A percentile compares a stretch with the other conserved stretches of the same genome.
Evolutionary conservation across 257 asterid genomes (phyloP).

Genomic region (Nyctanthes arbortristis): DNA sequence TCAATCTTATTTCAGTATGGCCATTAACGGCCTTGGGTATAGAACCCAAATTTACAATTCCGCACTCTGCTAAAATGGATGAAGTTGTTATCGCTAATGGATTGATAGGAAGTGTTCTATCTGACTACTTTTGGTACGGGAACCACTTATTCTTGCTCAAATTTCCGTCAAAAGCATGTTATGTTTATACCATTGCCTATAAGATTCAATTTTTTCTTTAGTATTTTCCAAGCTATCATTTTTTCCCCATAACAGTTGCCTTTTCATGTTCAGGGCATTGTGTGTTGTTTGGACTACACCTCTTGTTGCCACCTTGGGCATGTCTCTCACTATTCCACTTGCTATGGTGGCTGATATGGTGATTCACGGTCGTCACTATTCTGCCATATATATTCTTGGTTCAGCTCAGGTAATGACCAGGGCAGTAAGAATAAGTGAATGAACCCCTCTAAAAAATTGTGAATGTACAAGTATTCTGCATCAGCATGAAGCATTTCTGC

Average conservation of each 20-base stretch:
- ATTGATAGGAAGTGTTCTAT: constrained; percentile 84
- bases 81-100: constrained; percentile 95
- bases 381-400: constrained; percentile 85
- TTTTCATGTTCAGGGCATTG: constrained; percentile 64
- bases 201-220: too few relatives aligned
- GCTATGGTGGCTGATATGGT: constrained; percentile 98
- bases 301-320: constrained; percentile 92
- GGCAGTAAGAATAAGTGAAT: not conserved
- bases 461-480: not conserved
- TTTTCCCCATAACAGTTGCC: constrained; percentile 3
- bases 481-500: not conserved
- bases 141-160: not conserved
- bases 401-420: constrained; percentile 71
- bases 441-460: not conserved
- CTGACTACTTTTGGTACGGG: constrained; percentile 91
- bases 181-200: too few relatives aligned
- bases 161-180: not conserved
- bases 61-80: constrained; percentile 86
- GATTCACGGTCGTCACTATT: constrained; percentile 94
- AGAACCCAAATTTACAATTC: constrained; percentile 90
- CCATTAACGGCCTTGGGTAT: constrained; percentile 94
- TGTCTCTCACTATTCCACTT: constrained; percentile 98
- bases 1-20: constrained; percentile 70
- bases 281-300: constrained; percentile 99
- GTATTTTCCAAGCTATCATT: too few relatives aligned